Evolutionary conservation across 768 basidiomycete genomes (phyloP), one percentile per base, ranked within the genome.

Genomic region (Lanmaoa rubissima): DNA sequence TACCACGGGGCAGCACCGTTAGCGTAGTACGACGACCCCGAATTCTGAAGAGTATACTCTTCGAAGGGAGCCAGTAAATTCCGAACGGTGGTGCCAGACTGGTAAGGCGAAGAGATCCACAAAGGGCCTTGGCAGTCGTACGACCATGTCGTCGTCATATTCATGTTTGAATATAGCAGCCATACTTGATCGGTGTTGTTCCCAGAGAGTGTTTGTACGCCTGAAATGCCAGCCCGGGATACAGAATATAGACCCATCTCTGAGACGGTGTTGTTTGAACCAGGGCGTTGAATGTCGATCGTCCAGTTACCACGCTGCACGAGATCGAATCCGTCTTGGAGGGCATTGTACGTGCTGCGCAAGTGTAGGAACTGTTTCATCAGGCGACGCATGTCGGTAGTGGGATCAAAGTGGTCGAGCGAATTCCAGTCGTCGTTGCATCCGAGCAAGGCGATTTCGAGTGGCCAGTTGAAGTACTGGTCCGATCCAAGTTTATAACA

Each of bases 331-430:
- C 94, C 94, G 64, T 97, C 94, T 69, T 91, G 91, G 12, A 96
- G 78, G 3, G 89, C 79, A 24, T 79, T 82, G 71, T 88, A 96
- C 14, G 77, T 72, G 7, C 69, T 69, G 32, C 94, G 87, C 38
- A 96, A 77, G 64, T 83, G 79, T 54, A 87, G 70, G 75, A 92
- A 87, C 51, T 89, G 90, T 17, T 82, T 69, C 65, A 92, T 85
- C 55, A 92, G 67, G 54, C 92, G 86, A 39, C 89, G 83, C 39
- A 81, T 80, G 65, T 90, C 86, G 13, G 86, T 75, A 2, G 94
- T 95, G 28, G 93, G 92, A 71, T 97, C 94, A 69, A 96, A 96
- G 70, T 97, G 94, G 65, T 97, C 94, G 34, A 95, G 83, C 3
- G 90, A 83, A 70, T 96, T 95, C 92, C 90, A 94, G 63, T 90